A percentile compares a stretch with the other conserved stretches of the same genome.
phyloP scores from a whole-genome alignment of 2,329 filamentous ascomycete species.

The Botrytis tulipae region DNA sequence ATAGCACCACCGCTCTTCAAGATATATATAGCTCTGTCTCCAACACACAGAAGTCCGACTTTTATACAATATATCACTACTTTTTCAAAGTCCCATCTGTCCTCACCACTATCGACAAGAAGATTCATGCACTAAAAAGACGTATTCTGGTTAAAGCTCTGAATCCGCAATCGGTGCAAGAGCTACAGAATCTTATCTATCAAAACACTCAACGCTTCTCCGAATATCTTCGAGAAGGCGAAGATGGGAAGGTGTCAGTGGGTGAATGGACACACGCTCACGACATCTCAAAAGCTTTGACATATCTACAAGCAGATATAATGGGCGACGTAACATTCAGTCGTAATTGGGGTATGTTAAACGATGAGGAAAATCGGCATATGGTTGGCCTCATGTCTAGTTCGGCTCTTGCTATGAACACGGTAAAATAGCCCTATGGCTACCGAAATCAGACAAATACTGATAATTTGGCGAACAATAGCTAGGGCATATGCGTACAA shows the following conservation, averaged over 20 bases:
- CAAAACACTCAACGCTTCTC: not conserved
- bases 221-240: not conserved
- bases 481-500: not conserved
- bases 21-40: not conserved
- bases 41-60: slow-evolving; percentile 2
- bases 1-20: not conserved
- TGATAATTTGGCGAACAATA: not conserved
- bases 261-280: not conserved
- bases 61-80: slow-evolving; percentile 7
- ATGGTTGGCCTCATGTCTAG: not conserved
- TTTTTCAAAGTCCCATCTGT: slow-evolving; percentile 11
- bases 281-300: not conserved
- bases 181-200: not conserved
- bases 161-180: not conserved
- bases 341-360: not conserved
- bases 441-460: not conserved
- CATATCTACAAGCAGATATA: not conserved
- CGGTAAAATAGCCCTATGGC: not conserved
- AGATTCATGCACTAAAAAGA: not conserved
- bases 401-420: not conserved
- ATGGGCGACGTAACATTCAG: slow-evolving; percentile 12
- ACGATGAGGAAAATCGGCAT: not conserved
- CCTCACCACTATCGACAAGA: not conserved
- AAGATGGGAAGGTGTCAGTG: not conserved
- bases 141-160: not conserved